phyloP scores from a whole-genome alignment of 768 basidiomycete genomes.

The Amanita pseudoporphyria region DNA sequence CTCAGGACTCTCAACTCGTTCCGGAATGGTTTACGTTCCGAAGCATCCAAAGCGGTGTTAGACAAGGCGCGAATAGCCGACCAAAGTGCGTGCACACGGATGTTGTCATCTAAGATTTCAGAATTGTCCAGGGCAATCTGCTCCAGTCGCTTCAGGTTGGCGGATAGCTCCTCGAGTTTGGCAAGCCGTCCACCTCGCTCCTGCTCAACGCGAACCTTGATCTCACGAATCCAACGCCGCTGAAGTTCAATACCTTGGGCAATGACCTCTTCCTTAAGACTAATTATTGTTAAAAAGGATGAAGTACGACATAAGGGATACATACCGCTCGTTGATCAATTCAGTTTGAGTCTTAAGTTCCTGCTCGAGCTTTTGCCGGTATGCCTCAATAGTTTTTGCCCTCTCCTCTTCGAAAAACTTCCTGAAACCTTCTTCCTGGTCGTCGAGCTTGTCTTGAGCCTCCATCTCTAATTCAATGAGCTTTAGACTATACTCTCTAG shows the following conservation, averaged over 20 bases:
- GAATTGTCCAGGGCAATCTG: slow-evolving; percentile 89
- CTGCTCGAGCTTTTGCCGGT: slow-evolving; percentile 76
- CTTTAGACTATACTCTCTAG: slow-evolving; percentile 72
- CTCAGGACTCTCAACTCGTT: slow-evolving; percentile 81
- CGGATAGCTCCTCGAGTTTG: slow-evolving; percentile 88
- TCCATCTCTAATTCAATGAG: slow-evolving; percentile 79
- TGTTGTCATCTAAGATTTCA: slow-evolving; percentile 84
- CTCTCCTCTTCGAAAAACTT: slow-evolving; percentile 76
- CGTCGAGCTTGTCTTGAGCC: slow-evolving; percentile 75
- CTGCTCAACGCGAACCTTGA: slow-evolving; percentile 92
- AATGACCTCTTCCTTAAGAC: slow-evolving; percentile 89
- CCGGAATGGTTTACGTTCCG: slow-evolving; percentile 75
- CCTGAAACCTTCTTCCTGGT: slow-evolving; percentile 80
- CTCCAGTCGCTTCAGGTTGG: slow-evolving; percentile 85
- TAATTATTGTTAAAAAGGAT: slow-evolving; percentile 20
- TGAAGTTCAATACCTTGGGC: slow-evolving; percentile 97
- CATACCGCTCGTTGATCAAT: slow-evolving; percentile 89
- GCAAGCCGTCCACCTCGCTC: slow-evolving; percentile 94
- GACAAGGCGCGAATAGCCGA: slow-evolving; percentile 79
- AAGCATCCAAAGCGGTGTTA: slow-evolving; percentile 51
- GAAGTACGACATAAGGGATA: neutral
- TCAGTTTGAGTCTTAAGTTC: slow-evolving; percentile 86
- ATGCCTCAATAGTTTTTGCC: slow-evolving; percentile 58
- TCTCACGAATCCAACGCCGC: slow-evolving; percentile 90
- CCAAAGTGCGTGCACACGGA: slow-evolving; percentile 88